These are phyloP conservation scores for Gremmenia infestans DNA, from an alignment of 2,329 filamentous ascomycete species.

Conservation along the genomic window DNA sequence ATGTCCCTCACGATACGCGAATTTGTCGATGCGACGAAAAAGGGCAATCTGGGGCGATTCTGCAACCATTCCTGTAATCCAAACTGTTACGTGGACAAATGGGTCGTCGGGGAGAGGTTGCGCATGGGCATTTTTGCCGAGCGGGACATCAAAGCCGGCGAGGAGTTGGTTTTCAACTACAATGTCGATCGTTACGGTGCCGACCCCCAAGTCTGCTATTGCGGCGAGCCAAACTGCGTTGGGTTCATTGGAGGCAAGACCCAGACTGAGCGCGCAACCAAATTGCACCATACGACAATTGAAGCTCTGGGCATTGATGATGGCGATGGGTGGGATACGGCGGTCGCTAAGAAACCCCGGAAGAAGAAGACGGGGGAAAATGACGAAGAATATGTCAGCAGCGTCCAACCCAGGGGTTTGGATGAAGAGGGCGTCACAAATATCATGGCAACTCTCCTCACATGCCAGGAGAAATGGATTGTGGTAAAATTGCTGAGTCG, in stretches of 20 bases:
- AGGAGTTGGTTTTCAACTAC: conserved; percentile 98
- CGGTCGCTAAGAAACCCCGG: conserved; percentile 81
- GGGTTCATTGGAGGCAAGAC: conserved; percentile 97
- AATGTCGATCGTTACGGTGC: conserved; percentile 98
- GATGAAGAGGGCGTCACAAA: conserved; percentile 82
- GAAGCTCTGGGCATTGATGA: conserved; percentile 95
- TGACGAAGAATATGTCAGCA: conserved; percentile 93
- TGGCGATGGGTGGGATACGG: conserved; percentile 84
- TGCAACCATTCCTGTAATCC: conserved; percentile 99
- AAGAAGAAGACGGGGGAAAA: conserved; percentile 91
- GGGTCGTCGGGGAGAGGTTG: conserved; percentile 94
- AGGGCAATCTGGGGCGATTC: conserved; percentile 91
- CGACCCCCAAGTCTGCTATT: conserved; percentile 95
- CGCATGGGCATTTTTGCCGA: conserved; percentile 98
- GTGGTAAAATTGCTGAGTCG: conserved; percentile 88
- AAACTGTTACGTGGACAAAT: conserved; percentile 99
- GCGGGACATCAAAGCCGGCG: conserved; percentile 77
- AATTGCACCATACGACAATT: conserved; percentile 81
- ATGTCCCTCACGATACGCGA: conserved; percentile 97
- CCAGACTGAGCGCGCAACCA: conserved; percentile 91
- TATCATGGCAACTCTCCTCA: conserved; percentile 94
- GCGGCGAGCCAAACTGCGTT: conserved; percentile 87
- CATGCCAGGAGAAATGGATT: conserved; percentile 99
- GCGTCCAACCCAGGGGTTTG: conserved; percentile 72
- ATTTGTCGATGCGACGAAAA: conserved; percentile 96